Base-by-base conservation (phyloP, 163 green algal genomes). In the Chlorella variabilis region DNA sequence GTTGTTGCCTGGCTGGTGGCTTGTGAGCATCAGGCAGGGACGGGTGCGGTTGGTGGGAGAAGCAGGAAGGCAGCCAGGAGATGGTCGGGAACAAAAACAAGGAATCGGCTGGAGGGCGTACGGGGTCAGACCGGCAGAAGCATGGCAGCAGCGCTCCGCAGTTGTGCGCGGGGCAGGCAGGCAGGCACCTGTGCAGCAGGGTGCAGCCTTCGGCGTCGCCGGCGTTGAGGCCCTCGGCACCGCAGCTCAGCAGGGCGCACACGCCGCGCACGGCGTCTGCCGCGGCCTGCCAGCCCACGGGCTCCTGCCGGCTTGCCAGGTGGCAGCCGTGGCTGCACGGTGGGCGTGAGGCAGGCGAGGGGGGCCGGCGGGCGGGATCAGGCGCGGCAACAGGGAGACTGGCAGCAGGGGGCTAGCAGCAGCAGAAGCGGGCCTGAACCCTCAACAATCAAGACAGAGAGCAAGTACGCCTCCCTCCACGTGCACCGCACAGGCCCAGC, bases 181-280 rank as follows among this genome's bases (percentile, higher is more conserved):
- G n/a, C n/a, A n/a, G 18, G 34, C 62, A 70, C 62, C 69, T 31
- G 61, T 84, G 78, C 78, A 84, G 71, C 49, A 84, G 51, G 17
- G 67, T 79, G 78, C 9, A 71, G 42, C 78, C 67, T 17, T 84
- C 71, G 1, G 17, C 18, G 61, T 84, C 78, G 11, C 49, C 23
- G 0, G 67, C 42, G 78, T 84, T 79, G 39, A 77, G 27, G 33
- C 75, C 75, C 4, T 62, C 75, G 21, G 59, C 39, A 33, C 15
- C 29, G 33, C 33, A 48, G 75, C 48, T 31, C 59, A 71, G 59
- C 75, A 81, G 59, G 20, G 42, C 41, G 41, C 31, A 29, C 41
- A 81, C 11, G 41, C 75, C 75, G 29, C 39, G 41, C 75, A 81
- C 59, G 9, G 75, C 75, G 75, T 62, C 75, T 6, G 73, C 54